A percentile compares a stretch with the other conserved stretches of the same genome.
Conservation (phyloP, 768 basidiomycete genomes). For the Cystobasidium onofrii region DNA sequence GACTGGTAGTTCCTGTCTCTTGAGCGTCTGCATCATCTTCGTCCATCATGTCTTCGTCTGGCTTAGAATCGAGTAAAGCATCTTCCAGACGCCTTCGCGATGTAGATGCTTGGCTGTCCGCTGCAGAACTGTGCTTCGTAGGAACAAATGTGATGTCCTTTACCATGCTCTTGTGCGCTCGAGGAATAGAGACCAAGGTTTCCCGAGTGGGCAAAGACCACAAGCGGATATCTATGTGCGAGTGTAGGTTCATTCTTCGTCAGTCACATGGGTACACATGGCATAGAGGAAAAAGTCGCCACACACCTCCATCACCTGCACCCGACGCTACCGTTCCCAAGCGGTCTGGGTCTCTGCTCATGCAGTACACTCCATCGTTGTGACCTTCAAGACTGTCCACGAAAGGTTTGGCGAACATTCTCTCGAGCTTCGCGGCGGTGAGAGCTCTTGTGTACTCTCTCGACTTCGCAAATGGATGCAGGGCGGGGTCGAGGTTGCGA, state of each 20-base stretch:
- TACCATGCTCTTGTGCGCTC: constrained; percentile 77
- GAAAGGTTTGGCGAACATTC: constrained; percentile 97
- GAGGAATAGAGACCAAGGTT: constrained; percentile 54
- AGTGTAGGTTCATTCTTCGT: neutral
- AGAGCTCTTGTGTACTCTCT: constrained; percentile 87
- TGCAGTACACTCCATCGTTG: constrained; percentile 81
- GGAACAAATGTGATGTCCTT: constrained; percentile 68
- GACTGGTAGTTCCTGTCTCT: constrained; percentile 45
- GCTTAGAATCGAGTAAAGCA: constrained; percentile 42
- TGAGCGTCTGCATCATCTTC: constrained; percentile 46
- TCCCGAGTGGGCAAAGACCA: constrained; percentile 64
- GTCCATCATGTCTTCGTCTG: constrained; percentile 40
- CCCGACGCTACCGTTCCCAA: constrained; percentile 77
- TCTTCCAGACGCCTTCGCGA: constrained; percentile 30
- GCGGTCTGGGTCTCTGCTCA: constrained; percentile 61
- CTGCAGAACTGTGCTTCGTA: neutral
- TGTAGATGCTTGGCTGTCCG: neutral
- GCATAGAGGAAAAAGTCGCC: constrained; percentile 50
- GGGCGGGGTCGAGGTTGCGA: constrained; percentile 85
- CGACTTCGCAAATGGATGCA: constrained; percentile 88
- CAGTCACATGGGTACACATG: neutral
- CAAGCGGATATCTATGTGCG: constrained; percentile 59
- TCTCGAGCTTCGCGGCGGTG: constrained; percentile 91
- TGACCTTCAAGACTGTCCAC: constrained; percentile 84
- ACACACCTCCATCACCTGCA: constrained; percentile 70